These are phyloP conservation scores for Carpinus fangiana DNA, from an alignment of 306 rosid species.

Conservation along the genomic window DNA sequence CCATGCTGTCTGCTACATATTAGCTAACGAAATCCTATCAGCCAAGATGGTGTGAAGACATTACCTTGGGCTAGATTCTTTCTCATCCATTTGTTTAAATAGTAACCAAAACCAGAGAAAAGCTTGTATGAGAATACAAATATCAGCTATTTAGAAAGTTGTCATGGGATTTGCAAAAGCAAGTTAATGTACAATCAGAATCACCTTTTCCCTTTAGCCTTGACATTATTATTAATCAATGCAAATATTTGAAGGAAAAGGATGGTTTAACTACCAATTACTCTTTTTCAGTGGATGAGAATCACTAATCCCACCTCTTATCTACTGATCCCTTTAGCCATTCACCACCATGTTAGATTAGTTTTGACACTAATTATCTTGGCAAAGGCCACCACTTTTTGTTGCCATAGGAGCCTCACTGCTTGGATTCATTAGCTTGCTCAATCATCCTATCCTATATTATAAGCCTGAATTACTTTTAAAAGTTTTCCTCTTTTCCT, in stretches of 20 bases:
- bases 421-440: neutral
- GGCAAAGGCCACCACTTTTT: neutral
- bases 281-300: neutral
- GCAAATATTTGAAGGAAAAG: neutral
- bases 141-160: neutral
- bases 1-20: too few species aligned
- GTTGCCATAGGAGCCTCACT: neutral
- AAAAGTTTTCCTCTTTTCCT: neutral
- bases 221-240: neutral
- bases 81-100: neutral
- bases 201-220: neutral
- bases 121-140: neutral
- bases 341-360: neutral
- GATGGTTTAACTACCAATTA: neutral
- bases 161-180: slow-evolving; percentile 2
- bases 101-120: neutral
- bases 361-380: neutral
- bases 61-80: neutral
- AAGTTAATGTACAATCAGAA: neutral
- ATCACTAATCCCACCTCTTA: neutral
- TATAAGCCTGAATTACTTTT: too few species aligned
- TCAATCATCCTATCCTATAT: neutral
- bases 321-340: neutral
- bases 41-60: neutral
- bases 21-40: neutral